Evolutionary conservation across 768 basidiomycete genomes (phyloP).

Genomic region (Nevesoporus exiguus): DNA sequence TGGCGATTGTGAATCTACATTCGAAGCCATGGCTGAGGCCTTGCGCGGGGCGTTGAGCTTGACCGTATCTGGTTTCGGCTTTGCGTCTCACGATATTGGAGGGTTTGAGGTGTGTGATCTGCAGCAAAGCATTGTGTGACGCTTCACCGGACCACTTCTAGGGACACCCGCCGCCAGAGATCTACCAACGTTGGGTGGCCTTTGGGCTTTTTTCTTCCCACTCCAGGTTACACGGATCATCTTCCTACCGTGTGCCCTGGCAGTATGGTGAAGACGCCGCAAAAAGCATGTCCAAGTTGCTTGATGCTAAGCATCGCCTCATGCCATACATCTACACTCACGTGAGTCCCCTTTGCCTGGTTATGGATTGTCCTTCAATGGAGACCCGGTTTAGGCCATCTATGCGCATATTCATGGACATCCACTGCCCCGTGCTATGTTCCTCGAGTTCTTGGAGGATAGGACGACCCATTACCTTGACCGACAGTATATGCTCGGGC

Average conservation of each 20-base stretch:
- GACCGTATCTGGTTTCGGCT: slow-evolving; percentile 66
- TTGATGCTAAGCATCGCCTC: slow-evolving; percentile 62
- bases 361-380: neutral
- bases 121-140: neutral
- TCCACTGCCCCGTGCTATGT: slow-evolving; percentile 63
- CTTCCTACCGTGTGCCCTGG: slow-evolving; percentile 77
- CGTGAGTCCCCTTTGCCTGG: slow-evolving; percentile 30
- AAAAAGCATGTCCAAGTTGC: slow-evolving; percentile 55
- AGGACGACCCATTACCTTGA: slow-evolving; percentile 58
- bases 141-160: slow-evolving; percentile 15
- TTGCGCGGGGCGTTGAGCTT: slow-evolving; percentile 64
- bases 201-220: slow-evolving; percentile 77
- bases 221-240: slow-evolving; percentile 68
- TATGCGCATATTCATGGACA: slow-evolving; percentile 49
- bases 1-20: slow-evolving; percentile 74
- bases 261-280: slow-evolving; percentile 70
- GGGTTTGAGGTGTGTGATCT: slow-evolving; percentile 56
- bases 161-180: slow-evolving; percentile 64
- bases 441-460: slow-evolving; percentile 59
- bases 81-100: slow-evolving; percentile 73
- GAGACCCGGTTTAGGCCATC: slow-evolving; percentile 40
- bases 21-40: slow-evolving; percentile 76
- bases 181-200: slow-evolving; percentile 75
- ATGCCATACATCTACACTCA: slow-evolving; percentile 71
- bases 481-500: slow-evolving; percentile 58